Percentiles rank a stretch among this genome's conserved stretches.
phyloP scores from a whole-genome alignment of 192 early-diverging fungal species.

The Coemansia sp. region DNA sequence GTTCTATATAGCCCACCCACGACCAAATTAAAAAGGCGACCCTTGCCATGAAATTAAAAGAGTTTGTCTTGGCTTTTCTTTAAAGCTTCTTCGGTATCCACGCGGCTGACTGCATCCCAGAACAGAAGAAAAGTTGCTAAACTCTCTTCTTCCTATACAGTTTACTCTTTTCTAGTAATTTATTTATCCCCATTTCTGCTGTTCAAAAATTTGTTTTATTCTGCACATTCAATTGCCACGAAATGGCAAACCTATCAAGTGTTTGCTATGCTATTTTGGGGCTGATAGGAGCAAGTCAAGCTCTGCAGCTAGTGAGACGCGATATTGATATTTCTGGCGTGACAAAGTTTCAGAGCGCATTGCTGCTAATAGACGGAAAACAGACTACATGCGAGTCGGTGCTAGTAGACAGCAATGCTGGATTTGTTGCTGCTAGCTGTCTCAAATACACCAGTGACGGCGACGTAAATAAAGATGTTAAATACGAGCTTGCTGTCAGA shows the following conservation, averaged over 20 bases:
- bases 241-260: neutral
- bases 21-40: neutral
- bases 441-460: conserved; percentile 15
- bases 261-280: conserved; percentile 6
- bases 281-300: neutral
- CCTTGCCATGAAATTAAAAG: neutral
- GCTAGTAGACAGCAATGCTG: conserved; percentile 36
- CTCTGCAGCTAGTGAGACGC: conserved; percentile 4
- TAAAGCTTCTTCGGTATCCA: neutral
- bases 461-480: neutral
- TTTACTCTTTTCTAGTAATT: neutral
- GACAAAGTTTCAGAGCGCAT: conserved; percentile 15
- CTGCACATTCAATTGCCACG: neutral
- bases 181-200: neutral
- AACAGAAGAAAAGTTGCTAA: neutral
- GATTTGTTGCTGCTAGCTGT: conserved; percentile 42
- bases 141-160: neutral
- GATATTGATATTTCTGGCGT: conserved; percentile 19
- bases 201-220: neutral
- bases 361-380: conserved; percentile 25
- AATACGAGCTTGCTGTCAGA: conserved; percentile 24
- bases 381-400: conserved; percentile 45
- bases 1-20: neutral
- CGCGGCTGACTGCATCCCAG: neutral
- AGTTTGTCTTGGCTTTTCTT: conserved; percentile 7